Conservation (phyloP, 2,329 filamentous ascomycete genomes). For the Daldinia sp. region DNA sequence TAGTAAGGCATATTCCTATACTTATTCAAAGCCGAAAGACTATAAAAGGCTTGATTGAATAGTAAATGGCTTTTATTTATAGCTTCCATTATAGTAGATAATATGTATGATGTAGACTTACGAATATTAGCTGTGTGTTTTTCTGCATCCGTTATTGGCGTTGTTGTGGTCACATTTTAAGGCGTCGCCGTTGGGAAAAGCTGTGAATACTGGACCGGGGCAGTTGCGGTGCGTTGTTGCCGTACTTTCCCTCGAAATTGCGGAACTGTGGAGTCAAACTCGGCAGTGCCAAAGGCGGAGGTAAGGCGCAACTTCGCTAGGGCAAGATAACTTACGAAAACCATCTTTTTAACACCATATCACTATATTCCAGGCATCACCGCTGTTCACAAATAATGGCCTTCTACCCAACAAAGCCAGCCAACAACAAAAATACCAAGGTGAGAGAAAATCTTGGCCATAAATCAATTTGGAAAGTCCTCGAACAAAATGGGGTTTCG, state of each 20-base stretch:
- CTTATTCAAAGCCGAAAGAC: not conserved
- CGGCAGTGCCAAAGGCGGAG: not conserved
- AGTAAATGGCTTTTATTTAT: not conserved
- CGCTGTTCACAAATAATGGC: not conserved
- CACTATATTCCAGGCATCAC: not conserved
- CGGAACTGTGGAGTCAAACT: conserved; percentile 4
- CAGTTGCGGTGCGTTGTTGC: not conserved
- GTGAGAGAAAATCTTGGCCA: not conserved
- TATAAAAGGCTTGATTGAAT: not conserved
- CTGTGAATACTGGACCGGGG: not conserved
- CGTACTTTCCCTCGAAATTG: not conserved
- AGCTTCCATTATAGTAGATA: not conserved
- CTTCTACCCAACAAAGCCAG: not conserved
- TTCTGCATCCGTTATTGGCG: not conserved
- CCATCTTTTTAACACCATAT: not conserved
- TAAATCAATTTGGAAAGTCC: conserved; percentile 2
- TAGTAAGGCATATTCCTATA: not conserved
- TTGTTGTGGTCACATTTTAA: not conserved
- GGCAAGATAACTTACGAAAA: not conserved
- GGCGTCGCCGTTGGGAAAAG: not conserved
- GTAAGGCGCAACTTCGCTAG: not conserved
- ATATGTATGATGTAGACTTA: not conserved
- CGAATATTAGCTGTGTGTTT: too few species aligned
- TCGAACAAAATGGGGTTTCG: not conserved
- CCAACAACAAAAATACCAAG: not conserved